A percentile compares a stretch with the other conserved stretches of the same genome.
phyloP scores from a whole-genome alignment of 768 basidiomycete genomes.

The Boletus edulis region DNA sequence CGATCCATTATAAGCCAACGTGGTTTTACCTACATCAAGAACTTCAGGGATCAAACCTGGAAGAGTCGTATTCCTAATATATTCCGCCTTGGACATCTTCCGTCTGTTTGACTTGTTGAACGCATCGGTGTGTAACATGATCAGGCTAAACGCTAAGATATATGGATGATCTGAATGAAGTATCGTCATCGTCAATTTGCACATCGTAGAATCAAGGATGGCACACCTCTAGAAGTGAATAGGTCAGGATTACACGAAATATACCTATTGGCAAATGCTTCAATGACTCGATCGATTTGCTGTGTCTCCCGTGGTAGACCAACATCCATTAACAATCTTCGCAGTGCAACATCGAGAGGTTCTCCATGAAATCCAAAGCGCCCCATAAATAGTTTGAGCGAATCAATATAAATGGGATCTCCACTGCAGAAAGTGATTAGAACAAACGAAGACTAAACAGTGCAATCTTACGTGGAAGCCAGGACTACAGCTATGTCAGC shows the following conservation, averaged over 20 bases:
- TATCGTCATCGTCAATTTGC: not conserved
- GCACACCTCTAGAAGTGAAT: conserved; percentile 72
- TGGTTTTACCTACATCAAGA: conserved; percentile 63
- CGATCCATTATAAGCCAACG: not conserved
- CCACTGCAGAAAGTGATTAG: conserved; percentile 43
- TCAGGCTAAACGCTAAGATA: conserved; percentile 93
- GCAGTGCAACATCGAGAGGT: conserved; percentile 88
- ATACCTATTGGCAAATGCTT: conserved; percentile 89
- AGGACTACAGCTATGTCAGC: conserved; percentile 78
- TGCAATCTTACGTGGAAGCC: conserved; percentile 66
- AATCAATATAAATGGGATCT: conserved; percentile 65
- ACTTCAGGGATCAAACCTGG: conserved; percentile 82
- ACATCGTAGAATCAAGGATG: not conserved
- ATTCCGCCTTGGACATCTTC: conserved; percentile 96
- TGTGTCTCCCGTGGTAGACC: conserved; percentile 94
- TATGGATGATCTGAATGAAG: conserved; percentile 78
- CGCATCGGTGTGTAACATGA: conserved; percentile 98
- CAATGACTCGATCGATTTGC: conserved; percentile 97
- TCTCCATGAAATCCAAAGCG: conserved; percentile 77
- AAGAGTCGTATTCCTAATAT: conserved; percentile 87
- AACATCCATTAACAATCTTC: conserved; percentile 87
- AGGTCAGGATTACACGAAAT: conserved; percentile 77
- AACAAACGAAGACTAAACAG: conserved; percentile 1
- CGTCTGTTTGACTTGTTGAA: conserved; percentile 98
- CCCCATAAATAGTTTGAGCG: conserved; percentile 69